These are phyloP conservation scores for Ophiostoma pallidulum DNA, from an alignment of 2,329 filamentous ascomycete species.

Conservation along the genomic window DNA sequence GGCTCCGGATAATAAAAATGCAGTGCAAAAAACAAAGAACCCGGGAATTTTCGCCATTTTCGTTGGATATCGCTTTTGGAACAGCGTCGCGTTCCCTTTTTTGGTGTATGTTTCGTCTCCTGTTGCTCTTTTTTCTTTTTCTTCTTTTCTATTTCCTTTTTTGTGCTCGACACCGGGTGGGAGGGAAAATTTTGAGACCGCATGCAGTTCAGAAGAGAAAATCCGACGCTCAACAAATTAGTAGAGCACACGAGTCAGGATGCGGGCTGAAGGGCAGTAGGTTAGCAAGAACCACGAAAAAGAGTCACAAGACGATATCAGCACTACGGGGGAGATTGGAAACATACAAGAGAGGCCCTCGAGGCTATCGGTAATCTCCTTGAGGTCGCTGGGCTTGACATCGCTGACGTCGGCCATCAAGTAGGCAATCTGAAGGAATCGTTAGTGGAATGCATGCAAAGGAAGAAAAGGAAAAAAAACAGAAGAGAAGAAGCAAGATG, in stretches of 20 bases:
- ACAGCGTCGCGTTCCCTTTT: background rate
- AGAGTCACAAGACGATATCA: background rate
- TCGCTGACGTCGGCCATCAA: slow-evolving; percentile 96
- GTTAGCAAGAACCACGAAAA: slow-evolving; percentile 1
- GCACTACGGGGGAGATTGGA: background rate
- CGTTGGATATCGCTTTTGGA: slow-evolving; percentile 1
- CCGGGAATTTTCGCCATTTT: slow-evolving; percentile 4
- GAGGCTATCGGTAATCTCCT: slow-evolving; percentile 72
- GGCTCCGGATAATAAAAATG: slow-evolving; percentile 4
- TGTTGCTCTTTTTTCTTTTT: background rate
- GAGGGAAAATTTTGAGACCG: no score
- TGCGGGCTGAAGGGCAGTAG: slow-evolving; percentile 28
- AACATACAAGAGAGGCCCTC: slow-evolving; percentile 70
- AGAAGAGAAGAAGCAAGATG: background rate
- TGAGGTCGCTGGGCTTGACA: slow-evolving; percentile 71
- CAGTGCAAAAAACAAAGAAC: background rate
- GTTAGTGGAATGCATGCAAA: no score
- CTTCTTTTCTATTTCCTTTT: no score
- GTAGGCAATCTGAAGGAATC: slow-evolving; percentile 49
- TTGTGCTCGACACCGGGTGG: no score
- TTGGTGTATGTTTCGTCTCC: background rate
- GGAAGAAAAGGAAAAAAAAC: background rate
- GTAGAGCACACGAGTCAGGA: slow-evolving; percentile 39
- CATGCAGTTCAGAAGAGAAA: background rate
- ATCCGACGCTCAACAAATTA: slow-evolving; percentile 19